phyloP scores from a whole-genome alignment of 2,329 filamentous ascomycete genomes.

The Alternaria arborescens region DNA sequence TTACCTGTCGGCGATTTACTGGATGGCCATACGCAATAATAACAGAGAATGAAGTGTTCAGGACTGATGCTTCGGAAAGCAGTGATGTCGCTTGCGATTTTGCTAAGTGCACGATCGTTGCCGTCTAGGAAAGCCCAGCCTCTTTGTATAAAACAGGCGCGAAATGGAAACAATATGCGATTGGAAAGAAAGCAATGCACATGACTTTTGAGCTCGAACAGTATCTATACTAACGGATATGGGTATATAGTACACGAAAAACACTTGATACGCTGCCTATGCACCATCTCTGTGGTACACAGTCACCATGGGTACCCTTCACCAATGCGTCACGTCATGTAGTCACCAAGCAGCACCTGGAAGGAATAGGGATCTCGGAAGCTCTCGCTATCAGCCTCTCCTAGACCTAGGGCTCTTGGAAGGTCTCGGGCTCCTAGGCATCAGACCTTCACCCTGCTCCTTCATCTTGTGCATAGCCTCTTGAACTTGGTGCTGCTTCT shows the following conservation, averaged over 20 bases:
- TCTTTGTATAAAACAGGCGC: background rate
- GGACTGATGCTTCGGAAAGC: background rate
- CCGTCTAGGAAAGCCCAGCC: background rate
- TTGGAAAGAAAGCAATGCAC: background rate
- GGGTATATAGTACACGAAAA: constrained; percentile 15
- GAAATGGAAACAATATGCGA: background rate
- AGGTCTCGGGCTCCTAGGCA: constrained; percentile 54
- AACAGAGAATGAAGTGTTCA: too few relatives aligned
- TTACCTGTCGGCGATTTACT: too few relatives aligned
- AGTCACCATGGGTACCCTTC: background rate
- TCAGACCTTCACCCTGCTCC: constrained; percentile 61
- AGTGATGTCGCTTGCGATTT: background rate
- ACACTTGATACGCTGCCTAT: background rate
- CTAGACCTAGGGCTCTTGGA: constrained; percentile 30
- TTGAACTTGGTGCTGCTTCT: constrained; percentile 59
- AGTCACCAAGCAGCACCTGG: background rate
- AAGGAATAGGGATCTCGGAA: too few relatives aligned
- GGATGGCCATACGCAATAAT: too few relatives aligned
- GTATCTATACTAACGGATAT: constrained; percentile 4
- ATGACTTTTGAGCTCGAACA: background rate
- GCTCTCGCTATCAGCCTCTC: constrained; percentile 7
- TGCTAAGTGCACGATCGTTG: background rate
- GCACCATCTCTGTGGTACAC: background rate
- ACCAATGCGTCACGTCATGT: background rate
- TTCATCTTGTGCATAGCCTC: constrained; percentile 64